Evolutionary conservation across 129 eudicot species (phyloP).

Genomic region (Solidago caesia): DNA sequence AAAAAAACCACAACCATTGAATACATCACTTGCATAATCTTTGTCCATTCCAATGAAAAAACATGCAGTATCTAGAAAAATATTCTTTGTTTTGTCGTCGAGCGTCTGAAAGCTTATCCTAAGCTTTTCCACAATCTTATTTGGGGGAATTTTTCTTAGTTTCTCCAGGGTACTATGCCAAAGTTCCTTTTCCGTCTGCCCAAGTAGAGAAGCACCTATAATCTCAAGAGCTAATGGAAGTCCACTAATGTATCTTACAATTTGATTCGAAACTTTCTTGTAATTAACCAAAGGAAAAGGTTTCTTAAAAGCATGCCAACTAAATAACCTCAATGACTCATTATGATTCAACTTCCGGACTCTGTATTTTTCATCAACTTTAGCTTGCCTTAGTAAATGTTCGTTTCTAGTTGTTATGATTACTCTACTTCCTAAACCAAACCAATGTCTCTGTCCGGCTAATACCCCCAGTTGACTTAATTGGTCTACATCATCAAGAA

Average conservation of each 20-base stretch:
- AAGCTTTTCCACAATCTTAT: conserved; percentile 18
- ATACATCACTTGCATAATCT: too few relatives aligned
- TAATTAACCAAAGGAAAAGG: conserved; percentile 3
- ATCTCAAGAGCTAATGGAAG: conserved; percentile 26
- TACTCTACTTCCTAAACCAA: conserved; percentile 27
- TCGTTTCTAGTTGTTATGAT: conserved; percentile 25
- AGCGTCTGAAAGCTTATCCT: conserved; percentile 24
- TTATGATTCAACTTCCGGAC: background rate
- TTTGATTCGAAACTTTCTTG: background rate
- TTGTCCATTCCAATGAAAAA: too few relatives aligned
- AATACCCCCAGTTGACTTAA: conserved; percentile 14
- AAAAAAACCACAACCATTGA: too few relatives aligned
- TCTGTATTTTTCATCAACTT: background rate
- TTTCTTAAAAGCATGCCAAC: conserved; percentile 31
- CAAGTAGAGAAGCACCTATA: conserved; percentile 26
- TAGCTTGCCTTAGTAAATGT: conserved; percentile 15
- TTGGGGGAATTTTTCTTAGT: conserved; percentile 1
- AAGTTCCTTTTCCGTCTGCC: conserved; percentile 14
- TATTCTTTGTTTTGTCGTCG: background rate
- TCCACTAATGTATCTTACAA: conserved; percentile 12
- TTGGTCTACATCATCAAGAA: conserved; percentile 23
- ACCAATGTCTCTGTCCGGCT: conserved; percentile 13
- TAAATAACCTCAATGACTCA: conserved; percentile 23
- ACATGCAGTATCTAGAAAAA: too few relatives aligned
- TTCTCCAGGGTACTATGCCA: conserved; percentile 26